Percentiles rank a stretch among this genome's conserved stretches.
Evolutionary conservation across 768 basidiomycete species (phyloP).

Genomic region (Termitomyces sp.): DNA sequence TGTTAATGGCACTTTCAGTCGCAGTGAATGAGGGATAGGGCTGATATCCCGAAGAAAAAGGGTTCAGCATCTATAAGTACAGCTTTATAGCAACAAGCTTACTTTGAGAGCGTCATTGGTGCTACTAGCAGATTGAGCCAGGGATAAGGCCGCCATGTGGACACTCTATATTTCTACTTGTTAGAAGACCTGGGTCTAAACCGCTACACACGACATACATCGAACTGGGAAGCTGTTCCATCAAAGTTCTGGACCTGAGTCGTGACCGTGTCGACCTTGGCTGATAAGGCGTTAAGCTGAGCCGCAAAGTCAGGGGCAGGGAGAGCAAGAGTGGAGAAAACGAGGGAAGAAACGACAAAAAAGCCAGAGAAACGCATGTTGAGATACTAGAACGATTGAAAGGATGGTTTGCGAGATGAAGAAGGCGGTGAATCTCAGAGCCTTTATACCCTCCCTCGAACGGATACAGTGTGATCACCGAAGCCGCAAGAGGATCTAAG

Average conservation of each 20-base stretch:
- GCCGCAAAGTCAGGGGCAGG: neutral
- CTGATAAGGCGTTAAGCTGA: neutral
- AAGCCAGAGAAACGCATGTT: neutral
- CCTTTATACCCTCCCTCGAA: neutral
- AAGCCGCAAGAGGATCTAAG: neutral
- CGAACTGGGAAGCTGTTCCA: neutral
- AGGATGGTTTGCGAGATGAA: neutral
- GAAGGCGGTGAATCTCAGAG: too few species aligned
- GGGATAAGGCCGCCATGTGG: neutral
- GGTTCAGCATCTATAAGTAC: neutral
- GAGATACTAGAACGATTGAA: neutral
- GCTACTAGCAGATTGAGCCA: fast-evolving
- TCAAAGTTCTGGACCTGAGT: neutral
- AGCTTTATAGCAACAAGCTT: neutral
- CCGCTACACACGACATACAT: neutral
- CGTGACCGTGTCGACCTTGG: neutral
- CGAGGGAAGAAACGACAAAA: neutral
- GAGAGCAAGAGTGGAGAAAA: neutral
- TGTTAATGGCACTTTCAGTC: neutral
- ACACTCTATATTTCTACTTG: neutral
- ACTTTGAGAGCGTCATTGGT: neutral
- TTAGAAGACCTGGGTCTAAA: too few species aligned
- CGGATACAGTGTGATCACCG: neutral
- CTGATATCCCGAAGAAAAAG: neutral
- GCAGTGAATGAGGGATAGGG: neutral